Evolutionary conservation across 371 early-diverging fungal genomes (phyloP).

Genomic region (Catenaria anguillulae): DNA sequence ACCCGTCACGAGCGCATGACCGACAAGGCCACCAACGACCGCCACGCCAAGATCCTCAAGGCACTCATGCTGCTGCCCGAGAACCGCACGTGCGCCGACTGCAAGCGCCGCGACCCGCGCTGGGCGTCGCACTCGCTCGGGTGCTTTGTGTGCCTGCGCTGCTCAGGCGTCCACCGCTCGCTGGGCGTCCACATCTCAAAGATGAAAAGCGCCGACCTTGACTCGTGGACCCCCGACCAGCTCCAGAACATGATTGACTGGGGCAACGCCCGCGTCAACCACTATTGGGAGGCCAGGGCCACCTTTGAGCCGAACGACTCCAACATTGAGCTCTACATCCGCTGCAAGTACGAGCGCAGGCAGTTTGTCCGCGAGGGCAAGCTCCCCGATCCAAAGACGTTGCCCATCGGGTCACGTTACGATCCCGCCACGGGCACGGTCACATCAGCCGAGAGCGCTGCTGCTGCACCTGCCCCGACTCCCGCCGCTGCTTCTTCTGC

Average conservation of each 20-base stretch:
- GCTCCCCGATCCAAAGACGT: slow-evolving; percentile 44
- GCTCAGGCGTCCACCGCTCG: slow-evolving; percentile 70
- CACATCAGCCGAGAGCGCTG: background rate
- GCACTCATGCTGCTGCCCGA: slow-evolving; percentile 49
- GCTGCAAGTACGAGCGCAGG: slow-evolving; percentile 69
- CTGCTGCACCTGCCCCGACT: background rate
- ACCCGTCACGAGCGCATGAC: slow-evolving; percentile 55
- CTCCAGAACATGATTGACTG: slow-evolving; percentile 28
- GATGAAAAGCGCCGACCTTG: slow-evolving; percentile 73
- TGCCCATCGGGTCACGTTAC: background rate
- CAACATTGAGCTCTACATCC: slow-evolving; percentile 66
- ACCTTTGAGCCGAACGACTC: slow-evolving; percentile 21
- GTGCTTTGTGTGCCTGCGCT: slow-evolving; percentile 70
- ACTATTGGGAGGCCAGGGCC: slow-evolving; percentile 49
- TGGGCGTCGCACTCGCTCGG: slow-evolving; percentile 82
- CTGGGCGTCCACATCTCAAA: slow-evolving; percentile 72
- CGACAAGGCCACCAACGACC: slow-evolving; percentile 55
- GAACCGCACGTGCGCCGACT: slow-evolving; percentile 67
- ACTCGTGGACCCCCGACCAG: slow-evolving; percentile 75
- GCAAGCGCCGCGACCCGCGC: slow-evolving; percentile 70
- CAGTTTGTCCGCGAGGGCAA: slow-evolving; percentile 53
- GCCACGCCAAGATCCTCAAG: slow-evolving; percentile 49
- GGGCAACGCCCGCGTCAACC: slow-evolving; percentile 65
- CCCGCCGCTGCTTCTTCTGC: background rate
- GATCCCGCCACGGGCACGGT: background rate